Base-by-base conservation (phyloP, 306 rosid genomes). In the Corylus avellana region DNA sequence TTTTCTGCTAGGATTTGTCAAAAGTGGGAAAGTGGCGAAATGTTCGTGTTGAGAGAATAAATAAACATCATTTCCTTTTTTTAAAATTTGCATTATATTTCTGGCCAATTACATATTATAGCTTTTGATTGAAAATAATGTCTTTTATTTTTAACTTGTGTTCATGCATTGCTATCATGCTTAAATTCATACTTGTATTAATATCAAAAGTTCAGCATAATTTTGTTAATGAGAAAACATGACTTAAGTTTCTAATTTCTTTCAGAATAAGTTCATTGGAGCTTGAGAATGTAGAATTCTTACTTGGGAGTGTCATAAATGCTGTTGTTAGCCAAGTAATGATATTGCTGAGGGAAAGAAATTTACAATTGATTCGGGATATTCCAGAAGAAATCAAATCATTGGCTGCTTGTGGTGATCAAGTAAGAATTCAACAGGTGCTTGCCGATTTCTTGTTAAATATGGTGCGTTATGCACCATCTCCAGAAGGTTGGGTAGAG, bases 321-420 rank as follows among this genome's bases (percentile, higher is more conserved):
- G 97, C 98, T 61, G 99, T 96, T 82, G 99, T 96, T 78, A 93
- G 99, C 89, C 99, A 96, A 93, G 98, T 89, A 46, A 96, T 93
- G 99, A 59, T 88, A 85, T 61, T 89, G 84, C 87, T 96, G 78
- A 89, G 96, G 85, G 98, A 93, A 79, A 91, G 94, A 85, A 92
- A 88, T 80, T 78, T 96, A 81, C 98, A 93, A 82, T 84, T 96
- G 87, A 90, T 96, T 72, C 89, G 99, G 71, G 99, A 96, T 88
- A 93, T 96, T 83, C 99, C 99, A 20, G 97, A 96, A 85, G 98
- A 96, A 88, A 89, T 96, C 85, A 96, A 96, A 82, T 87, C 96
- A 58, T 85, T 96, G 78, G 87, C 96, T 44, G 96, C 91, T 69
- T 93, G 85, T 88, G 99, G 98, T 69, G 98, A 96, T 88, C 99